Percentiles rank a stretch among this genome's conserved stretches.
Evolutionary conservation across 768 basidiomycete genomes (phyloP).

Genomic region (Phanerochaete sordida): DNA sequence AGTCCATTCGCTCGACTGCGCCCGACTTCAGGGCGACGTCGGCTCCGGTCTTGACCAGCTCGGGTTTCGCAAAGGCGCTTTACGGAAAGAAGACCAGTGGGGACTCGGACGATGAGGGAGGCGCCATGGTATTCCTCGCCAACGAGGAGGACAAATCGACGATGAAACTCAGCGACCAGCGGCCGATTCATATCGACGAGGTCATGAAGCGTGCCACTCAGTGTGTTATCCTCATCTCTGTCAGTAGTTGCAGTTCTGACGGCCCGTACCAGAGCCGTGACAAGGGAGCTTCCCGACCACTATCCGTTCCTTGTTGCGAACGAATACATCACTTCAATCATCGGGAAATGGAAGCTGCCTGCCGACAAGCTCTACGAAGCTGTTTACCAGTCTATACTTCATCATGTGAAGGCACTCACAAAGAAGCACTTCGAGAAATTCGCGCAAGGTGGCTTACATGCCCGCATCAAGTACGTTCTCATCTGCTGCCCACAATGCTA

Average conservation of each 20-base stretch:
- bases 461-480: slow-evolving; percentile 40
- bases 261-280: slow-evolving; percentile 47
- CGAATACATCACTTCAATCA: slow-evolving; percentile 42
- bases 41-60: neutral
- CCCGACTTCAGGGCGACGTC: slow-evolving; percentile 57
- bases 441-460: slow-evolving; percentile 49
- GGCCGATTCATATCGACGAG: slow-evolving; percentile 47
- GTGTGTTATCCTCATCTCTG: slow-evolving; percentile 31
- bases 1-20: slow-evolving; percentile 46
- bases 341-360: slow-evolving; percentile 47
- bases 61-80: neutral
- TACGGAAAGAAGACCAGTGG: neutral
- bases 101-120: neutral
- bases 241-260: neutral
- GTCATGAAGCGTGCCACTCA: slow-evolving; percentile 42
- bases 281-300: slow-evolving; percentile 66
- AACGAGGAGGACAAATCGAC: slow-evolving; percentile 16
- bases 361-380: slow-evolving; percentile 40
- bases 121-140: slow-evolving; percentile 13
- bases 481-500: neutral
- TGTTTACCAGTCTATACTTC: slow-evolving; percentile 34
- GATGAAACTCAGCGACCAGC: neutral
- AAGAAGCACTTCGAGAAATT: slow-evolving; percentile 46
- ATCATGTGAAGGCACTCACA: slow-evolving; percentile 42
- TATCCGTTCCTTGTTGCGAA: slow-evolving; percentile 62